Evolutionary conservation across 495 filamentous ascomycete species (phyloP), one percentile per base, ranked within the genome.

Genomic region (Ascobolus immersus): DNA sequence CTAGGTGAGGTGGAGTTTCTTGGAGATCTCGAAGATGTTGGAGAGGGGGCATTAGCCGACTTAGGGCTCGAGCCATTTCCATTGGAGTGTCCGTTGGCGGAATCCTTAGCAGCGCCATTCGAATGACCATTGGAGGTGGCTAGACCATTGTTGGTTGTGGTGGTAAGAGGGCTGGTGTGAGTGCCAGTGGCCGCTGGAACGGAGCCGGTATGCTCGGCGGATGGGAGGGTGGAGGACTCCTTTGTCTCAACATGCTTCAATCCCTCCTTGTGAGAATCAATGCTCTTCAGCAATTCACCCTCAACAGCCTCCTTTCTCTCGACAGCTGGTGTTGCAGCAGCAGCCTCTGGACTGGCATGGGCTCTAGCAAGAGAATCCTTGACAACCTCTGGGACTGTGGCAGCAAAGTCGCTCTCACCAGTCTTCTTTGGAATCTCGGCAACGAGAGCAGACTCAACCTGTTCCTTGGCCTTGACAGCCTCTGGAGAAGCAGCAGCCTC

Each of bases 251-350:
- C 28, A 3, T 25, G 7, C 23, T 25, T n/a, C 23, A 7, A 7
- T 7, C 7, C 23, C 23, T 25, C 23, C 23, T 25, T 25, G n/a
- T 25, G 7, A 25, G 23, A 7, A 7, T 25, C 23, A 25, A 25
- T n/a, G 7, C 7, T n/a, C 23, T 25, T n/a, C 7, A 25, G 22
- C 22, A 15, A 11, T 2, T 30, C 14, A n/a, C 2, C 11, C 28
- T 2, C 1, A 30, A 30, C 79, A 21, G 77, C 57, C 12, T 62
- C 69, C 49, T 65, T 68, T 66, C 90, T 90, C 49, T 81, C 75
- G 36, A 65, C 62, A 6, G 86, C 74, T 3, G 66, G 67, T 26
- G 61, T 60, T 11, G 62, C 68, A 17, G 63, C 67, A 15, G 73
- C 66, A 12, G 77, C 77, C 52, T 89, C 77, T 19, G 77, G 71